These are phyloP conservation scores for Beverwykella pulmonaria DNA, from an alignment of 495 filamentous ascomycete species.

Conservation along the genomic window DNA sequence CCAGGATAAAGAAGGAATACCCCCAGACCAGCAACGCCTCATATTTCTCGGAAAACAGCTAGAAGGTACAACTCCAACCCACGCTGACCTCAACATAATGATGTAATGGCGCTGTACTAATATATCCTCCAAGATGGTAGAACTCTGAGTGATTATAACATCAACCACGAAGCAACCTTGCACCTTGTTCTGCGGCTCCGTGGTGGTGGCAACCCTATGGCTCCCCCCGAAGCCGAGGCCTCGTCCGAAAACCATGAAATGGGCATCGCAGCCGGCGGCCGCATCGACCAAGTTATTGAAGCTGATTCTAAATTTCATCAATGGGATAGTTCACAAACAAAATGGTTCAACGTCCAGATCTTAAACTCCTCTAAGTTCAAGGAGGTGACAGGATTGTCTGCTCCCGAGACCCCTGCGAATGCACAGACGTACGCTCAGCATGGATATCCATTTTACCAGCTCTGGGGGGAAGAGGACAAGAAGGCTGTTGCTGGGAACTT, in stretches of 20 bases:
- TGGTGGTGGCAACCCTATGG: background rate
- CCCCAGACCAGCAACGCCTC: too few species aligned
- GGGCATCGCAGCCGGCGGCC: slow-evolving; percentile 47
- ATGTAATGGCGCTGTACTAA: background rate
- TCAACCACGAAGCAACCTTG: background rate
- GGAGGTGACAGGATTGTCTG: slow-evolving; percentile 42
- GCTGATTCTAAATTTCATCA: slow-evolving; percentile 26
- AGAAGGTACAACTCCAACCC: background rate
- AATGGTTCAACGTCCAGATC: slow-evolving; percentile 51
- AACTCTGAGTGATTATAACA: slow-evolving; percentile 7
- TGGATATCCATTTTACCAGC: slow-evolving; percentile 9
- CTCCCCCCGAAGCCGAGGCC: too few species aligned
- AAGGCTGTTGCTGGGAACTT: slow-evolving; percentile 1
- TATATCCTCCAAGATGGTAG: background rate
- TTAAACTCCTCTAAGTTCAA: slow-evolving; percentile 45
- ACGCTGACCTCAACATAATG: background rate
- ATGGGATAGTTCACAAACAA: slow-evolving; percentile 45
- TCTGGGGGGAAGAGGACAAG: slow-evolving; percentile 3
- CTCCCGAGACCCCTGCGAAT: slow-evolving; percentile 46
- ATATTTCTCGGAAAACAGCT: slow-evolving; percentile 2
- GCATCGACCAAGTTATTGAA: slow-evolving; percentile 44
- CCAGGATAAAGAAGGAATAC: too few species aligned
- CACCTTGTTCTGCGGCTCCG: slow-evolving; percentile 13
- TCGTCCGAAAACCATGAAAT: slow-evolving; percentile 26
- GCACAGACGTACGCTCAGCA: slow-evolving; percentile 42